Conservation (phyloP, 2,329 filamentous ascomycete genomes). For the Ramularia endophylla region DNA sequence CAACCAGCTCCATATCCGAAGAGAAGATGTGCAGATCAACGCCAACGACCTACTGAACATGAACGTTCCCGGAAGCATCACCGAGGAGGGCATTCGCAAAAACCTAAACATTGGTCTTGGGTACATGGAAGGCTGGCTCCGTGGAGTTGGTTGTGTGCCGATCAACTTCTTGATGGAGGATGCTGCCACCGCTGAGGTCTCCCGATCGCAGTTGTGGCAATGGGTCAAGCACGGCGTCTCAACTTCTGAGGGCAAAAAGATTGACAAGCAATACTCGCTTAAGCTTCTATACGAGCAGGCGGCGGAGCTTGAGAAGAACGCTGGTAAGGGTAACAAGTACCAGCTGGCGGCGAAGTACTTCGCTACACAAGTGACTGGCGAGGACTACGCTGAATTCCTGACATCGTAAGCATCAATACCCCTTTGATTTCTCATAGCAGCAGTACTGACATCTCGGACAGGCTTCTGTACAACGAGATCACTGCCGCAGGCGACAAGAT, state of each 20-base stretch:
- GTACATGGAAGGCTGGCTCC: slow-evolving; percentile 99
- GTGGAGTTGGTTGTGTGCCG: slow-evolving; percentile 89
- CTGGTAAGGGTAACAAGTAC: slow-evolving; percentile 84
- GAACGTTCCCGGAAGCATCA: slow-evolving; percentile 89
- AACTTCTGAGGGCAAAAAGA: slow-evolving; percentile 81
- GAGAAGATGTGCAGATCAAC: slow-evolving; percentile 81
- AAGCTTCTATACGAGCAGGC: slow-evolving; percentile 82
- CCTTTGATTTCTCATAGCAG: slow-evolving; percentile 12
- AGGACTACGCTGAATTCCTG: slow-evolving; percentile 96
- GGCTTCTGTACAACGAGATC: slow-evolving; percentile 82
- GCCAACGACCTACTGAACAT: slow-evolving; percentile 94
- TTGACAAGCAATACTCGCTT: slow-evolving; percentile 88
- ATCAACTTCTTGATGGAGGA: slow-evolving; percentile 99
- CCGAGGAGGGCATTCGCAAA: slow-evolving; percentile 92
- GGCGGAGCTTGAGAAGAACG: slow-evolving; percentile 66
- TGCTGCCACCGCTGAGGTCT: slow-evolving; percentile 93
- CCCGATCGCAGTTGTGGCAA: slow-evolving; percentile 91
- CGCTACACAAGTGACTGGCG: slow-evolving; percentile 83
- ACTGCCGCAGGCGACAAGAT: slow-evolving; percentile 64
- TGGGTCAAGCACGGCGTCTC: slow-evolving; percentile 72
- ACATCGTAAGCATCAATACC: slow-evolving; percentile 57
- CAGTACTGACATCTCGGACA: slow-evolving; percentile 36
- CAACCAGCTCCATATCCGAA: slow-evolving; percentile 87
- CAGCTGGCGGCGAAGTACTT: slow-evolving; percentile 90
- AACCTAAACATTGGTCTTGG: slow-evolving; percentile 94